A percentile compares a stretch with the other conserved stretches of the same genome.
These are phyloP conservation scores for Flaveria brownii DNA, from an alignment of 129 eudicot genomes.

Conservation along the genomic window DNA sequence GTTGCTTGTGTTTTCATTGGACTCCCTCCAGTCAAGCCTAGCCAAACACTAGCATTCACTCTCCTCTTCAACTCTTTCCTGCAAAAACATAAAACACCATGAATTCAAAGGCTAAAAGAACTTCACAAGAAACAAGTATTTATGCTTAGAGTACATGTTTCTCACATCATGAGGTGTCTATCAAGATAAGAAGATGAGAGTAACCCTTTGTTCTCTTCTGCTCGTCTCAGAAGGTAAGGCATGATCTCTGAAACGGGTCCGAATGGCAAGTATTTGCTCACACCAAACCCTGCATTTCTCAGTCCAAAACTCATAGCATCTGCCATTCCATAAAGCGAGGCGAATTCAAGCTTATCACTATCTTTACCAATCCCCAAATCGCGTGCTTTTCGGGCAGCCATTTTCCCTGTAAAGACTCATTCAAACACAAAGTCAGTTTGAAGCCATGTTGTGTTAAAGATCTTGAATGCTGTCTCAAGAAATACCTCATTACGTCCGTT, in stretches of 20 bases:
- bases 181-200: conserved; percentile 64
- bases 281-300: conserved; percentile 72
- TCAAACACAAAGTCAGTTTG: conserved; percentile 1
- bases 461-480: conserved; percentile 26
- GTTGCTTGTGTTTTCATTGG: conserved; percentile 13
- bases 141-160: not conserved
- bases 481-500: conserved; percentile 23
- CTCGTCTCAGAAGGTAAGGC: conserved; percentile 83
- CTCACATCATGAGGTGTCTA: conserved; percentile 70
- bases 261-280: conserved; percentile 80
- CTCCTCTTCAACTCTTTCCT: conserved; percentile 78
- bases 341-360: conserved; percentile 58
- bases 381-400: conserved; percentile 58
- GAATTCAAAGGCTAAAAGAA: not conserved
- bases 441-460: not conserved
- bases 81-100: conserved; percentile 21
- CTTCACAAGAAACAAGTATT: not conserved
- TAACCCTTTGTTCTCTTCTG: conserved; percentile 83
- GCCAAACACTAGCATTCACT: conserved; percentile 32
- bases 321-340: conserved; percentile 85
- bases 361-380: conserved; percentile 63
- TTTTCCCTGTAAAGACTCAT: conserved; percentile 45
- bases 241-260: conserved; percentile 81
- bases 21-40: conserved; percentile 14
- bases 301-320: conserved; percentile 65